phyloP scores from a whole-genome alignment of 148 eudicot species.

The Rhododendron williamsianum region DNA sequence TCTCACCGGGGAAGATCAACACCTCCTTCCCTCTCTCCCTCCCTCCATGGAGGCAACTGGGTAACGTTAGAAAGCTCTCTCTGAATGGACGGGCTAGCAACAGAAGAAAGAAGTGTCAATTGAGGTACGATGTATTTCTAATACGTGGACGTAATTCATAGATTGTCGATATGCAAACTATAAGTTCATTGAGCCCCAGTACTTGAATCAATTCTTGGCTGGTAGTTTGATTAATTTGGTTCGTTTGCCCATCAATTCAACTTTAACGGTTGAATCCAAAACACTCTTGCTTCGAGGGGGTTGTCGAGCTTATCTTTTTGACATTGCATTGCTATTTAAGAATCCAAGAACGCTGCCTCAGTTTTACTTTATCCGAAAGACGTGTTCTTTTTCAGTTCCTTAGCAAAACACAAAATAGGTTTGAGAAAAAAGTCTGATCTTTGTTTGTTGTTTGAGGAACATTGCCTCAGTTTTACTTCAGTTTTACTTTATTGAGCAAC shows the following conservation, averaged over 20 bases:
- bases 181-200: not conserved
- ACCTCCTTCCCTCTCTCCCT: not conserved
- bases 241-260: not conserved
- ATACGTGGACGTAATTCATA: not conserved
- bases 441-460: not conserved
- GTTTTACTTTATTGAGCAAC: not conserved
- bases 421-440: not conserved
- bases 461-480: not conserved
- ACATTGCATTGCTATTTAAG: not conserved
- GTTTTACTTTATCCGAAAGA: not conserved
- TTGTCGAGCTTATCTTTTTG: not conserved
- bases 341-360: not conserved
- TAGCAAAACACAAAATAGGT: not conserved
- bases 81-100: not conserved
- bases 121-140: not conserved
- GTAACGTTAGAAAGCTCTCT: not conserved
- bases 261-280: not conserved
- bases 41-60: not conserved
- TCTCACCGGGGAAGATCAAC: not conserved
- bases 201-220: not conserved
- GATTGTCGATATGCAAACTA: not conserved
- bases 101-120: not conserved
- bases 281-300: not conserved
- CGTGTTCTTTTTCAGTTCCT: not conserved
- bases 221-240: not conserved